Evolutionary conservation across 108 stramenopile species (phyloP).

Genomic region (Bacterosira constricta): DNA sequence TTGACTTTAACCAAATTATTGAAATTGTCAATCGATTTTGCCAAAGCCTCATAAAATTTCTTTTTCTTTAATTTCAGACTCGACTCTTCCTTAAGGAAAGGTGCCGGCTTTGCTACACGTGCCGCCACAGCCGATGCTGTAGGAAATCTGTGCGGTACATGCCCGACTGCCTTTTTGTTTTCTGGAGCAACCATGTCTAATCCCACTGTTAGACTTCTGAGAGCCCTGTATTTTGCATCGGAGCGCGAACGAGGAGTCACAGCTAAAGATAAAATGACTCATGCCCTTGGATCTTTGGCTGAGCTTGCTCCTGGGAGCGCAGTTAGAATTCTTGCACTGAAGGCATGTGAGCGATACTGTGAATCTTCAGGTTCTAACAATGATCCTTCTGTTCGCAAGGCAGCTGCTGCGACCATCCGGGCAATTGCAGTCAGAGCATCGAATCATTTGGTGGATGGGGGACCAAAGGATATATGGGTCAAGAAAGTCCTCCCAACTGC

Average conservation of each 20-base stretch:
- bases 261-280: constrained; percentile 75
- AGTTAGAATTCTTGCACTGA: constrained; percentile 48
- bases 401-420: constrained; percentile 75
- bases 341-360: constrained; percentile 74
- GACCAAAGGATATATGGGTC: constrained; percentile 72
- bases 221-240: constrained; percentile 78
- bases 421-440: constrained; percentile 78
- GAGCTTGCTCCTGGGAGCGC: constrained; percentile 67
- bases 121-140: constrained; percentile 83
- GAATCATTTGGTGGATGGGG: constrained; percentile 76
- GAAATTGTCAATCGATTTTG: no score
- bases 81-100: constrained; percentile 40
- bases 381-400: constrained; percentile 66
- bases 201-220: constrained; percentile 76
- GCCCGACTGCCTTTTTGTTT: constrained; percentile 73
- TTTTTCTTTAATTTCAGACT: no score
- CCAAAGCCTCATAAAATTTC: no score
- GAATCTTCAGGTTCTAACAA: constrained; percentile 50
- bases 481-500: constrained; percentile 71
- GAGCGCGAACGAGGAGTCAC: constrained; percentile 75
- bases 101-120: constrained; percentile 79
- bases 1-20: constrained; percentile 52
- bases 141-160: constrained; percentile 60
- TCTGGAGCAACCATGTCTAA: constrained; percentile 57
- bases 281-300: constrained; percentile 72